These are phyloP conservation scores for Angomonas ambiguus DNA, from an alignment of 208 protist genomes.

Conservation along the genomic window DNA sequence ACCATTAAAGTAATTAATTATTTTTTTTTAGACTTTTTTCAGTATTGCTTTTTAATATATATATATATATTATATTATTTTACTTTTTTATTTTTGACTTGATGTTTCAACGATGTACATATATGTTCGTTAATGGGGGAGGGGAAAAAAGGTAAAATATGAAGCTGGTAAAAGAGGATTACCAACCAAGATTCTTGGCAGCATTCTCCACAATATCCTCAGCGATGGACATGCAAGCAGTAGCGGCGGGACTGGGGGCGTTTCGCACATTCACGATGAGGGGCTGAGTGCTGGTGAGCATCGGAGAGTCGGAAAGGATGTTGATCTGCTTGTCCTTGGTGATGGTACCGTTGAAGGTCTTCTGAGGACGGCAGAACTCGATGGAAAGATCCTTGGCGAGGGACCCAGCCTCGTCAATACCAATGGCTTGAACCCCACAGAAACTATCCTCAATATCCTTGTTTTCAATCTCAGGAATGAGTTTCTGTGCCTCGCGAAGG, in stretches of 20 bases:
- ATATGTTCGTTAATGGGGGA: neutral
- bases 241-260: constrained; percentile 83
- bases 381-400: constrained; percentile 70
- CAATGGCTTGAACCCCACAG: constrained; percentile 70
- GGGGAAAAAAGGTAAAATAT: constrained; percentile 11
- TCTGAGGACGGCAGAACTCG: constrained; percentile 59
- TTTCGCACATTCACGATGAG: constrained; percentile 89
- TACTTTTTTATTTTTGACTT: neutral
- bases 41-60: too few relatives aligned
- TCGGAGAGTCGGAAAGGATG: constrained; percentile 4
- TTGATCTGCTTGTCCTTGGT: neutral
- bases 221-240: constrained; percentile 82
- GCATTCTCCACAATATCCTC: constrained; percentile 72
- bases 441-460: constrained; percentile 71
- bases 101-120: neutral
- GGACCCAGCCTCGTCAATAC: constrained; percentile 42
- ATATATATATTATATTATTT: neutral
- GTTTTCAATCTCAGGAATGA: constrained; percentile 56
- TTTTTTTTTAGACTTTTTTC: neutral
- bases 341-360: constrained; percentile 29
- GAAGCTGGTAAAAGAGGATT: neutral
- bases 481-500: constrained; percentile 62
- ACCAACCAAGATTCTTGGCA: constrained; percentile 58
- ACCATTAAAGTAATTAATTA: neutral
- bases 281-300: constrained; percentile 17